Base-by-base conservation (phyloP, 805 yeast genomes). In the Cyberlindnera petersonii region DNA sequence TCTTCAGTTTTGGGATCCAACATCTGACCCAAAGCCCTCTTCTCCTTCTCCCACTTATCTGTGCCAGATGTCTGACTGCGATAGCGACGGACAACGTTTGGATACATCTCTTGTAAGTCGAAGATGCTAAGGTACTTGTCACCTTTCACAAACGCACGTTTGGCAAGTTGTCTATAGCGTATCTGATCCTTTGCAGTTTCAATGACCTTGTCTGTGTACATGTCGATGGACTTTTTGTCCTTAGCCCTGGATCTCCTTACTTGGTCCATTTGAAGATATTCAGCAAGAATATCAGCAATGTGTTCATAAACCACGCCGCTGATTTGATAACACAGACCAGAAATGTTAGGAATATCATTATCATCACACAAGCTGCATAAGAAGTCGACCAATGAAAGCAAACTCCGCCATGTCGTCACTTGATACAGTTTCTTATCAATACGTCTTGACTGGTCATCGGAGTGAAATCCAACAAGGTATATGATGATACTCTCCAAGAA, bases 401-500 rank as follows among this genome's bases (percentile, higher is more conserved):
- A 26, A 27, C 53, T 48, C 8, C 39, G 23, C 58, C 58, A 54
- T 14, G 47, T 35, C 15, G 36, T 26, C 13, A 44, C 43, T 6
- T 38, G 24, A 20, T 31, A 47, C 2, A 42, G 22, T 19, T 47
- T 52, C n/a, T 37, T 45, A 5, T 24, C 6, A 3, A 44, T 13
- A 11, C 39, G 28, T 30, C 53, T 44, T 1, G 46, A 31, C n/a
- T 37, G 33, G 22, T 55, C 58, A 13, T 52, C 53, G 23, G 41
- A 43, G 30, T 46, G 41, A 33, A 50, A 53, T 2, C 47, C 58
- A 15, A 48, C 40, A 4, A 53, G 42, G 32, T 43, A 52, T 5
- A 49, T 35, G 6, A 47, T 36, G 17, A 55, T 43, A 10, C 49
- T 46, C 18, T 55, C 53, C 14, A 52, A 32, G 24, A 40, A 50